Base-by-base conservation (phyloP, 805 yeast genomes). In the Yarrowia sp. region DNA sequence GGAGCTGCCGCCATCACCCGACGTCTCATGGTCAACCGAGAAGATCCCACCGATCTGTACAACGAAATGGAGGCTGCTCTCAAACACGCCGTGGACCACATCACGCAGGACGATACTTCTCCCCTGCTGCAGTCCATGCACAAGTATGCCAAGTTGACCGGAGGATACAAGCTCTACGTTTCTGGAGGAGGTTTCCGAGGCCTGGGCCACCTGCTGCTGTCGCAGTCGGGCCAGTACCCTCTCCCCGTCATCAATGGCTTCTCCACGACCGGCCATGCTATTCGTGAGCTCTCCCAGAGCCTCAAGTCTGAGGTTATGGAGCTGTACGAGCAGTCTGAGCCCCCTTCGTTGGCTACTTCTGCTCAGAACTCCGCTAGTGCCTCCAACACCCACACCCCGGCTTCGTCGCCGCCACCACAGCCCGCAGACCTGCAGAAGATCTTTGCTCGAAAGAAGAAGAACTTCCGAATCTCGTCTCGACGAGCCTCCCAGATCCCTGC, bases 161-260 rank as follows among this genome's bases (percentile, higher is more conserved):
- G 86, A 14, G 91, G 91, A 0, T 82, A 82, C 66, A 81, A 83
- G 65, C 68, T 87, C 41, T 86, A 82, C 69, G 81, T 86, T 4
- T 84, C 88, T 66, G 92, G 92, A 59, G 90, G 91, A 62, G 92
- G 91, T 0, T 76, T 86, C 49, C 77, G 92, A 67, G 89, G 88
- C 2, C 75, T 87, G 62, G 91, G 90, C 0, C 85, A 84, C 70
- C 71, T 85, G 22, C 67, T 86, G 12, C 73, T 86, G 46, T 74
- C 78, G 18, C 80, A 78, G 63, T 78, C 79, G 32, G 78, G 78
- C 35, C 79, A 78, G 18, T 86, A 87, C 68, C 91, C 92, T 6
- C 79, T 87, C 36, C 87, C 86, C 0, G 83, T 86, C 41, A 83
- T 86, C 47, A 86, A 85, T 68, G 92, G 92, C 6, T 85, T 81